These are phyloP conservation scores for Licmophora abbreviata DNA, from an alignment of 108 stramenopile species.

Conservation along the genomic window DNA sequence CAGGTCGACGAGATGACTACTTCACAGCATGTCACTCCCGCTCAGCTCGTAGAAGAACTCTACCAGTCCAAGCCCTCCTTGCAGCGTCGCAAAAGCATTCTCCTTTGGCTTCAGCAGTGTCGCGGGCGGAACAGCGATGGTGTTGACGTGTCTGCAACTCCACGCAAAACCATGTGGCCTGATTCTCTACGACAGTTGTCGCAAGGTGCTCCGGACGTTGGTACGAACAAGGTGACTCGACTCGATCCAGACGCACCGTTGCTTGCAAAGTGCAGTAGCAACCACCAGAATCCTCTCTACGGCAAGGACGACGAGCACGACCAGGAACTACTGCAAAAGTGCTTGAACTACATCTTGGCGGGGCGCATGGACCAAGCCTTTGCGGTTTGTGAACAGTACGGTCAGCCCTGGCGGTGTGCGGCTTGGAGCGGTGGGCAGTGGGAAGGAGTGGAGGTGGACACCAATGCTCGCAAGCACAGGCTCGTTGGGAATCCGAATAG, in stretches of 20 bases:
- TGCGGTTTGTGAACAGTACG: constrained; percentile 33
- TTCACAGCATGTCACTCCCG: too few relatives aligned
- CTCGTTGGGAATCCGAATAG: constrained; percentile 53
- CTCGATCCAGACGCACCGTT: constrained; percentile 34
- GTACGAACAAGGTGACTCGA: constrained; percentile 3
- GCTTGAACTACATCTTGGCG: constrained; percentile 42
- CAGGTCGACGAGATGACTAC: too few relatives aligned
- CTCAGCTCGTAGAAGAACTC: too few relatives aligned
- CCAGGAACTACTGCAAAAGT: constrained; percentile 37
- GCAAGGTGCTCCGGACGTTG: too few relatives aligned
- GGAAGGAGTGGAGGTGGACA: constrained; percentile 10
- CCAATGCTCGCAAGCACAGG: constrained; percentile 2
- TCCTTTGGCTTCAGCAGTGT: constrained; percentile 6
- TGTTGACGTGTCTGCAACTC: not conserved
- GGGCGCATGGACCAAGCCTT: constrained; percentile 44
- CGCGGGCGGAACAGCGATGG: not conserved
- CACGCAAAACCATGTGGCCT: constrained; percentile 30
- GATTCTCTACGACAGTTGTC: constrained; percentile 12
- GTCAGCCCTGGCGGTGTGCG: constrained; percentile 63
- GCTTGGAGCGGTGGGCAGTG: constrained; percentile 57
- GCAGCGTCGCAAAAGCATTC: constrained; percentile 2
- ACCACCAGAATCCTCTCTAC: constrained; percentile 1
- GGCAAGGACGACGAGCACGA: constrained; percentile 25
- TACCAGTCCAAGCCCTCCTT: too few relatives aligned
- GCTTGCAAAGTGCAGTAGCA: constrained; percentile 3